These are phyloP conservation scores for Mycena venus DNA, from an alignment of 768 basidiomycete genomes.

Conservation along the genomic window DNA sequence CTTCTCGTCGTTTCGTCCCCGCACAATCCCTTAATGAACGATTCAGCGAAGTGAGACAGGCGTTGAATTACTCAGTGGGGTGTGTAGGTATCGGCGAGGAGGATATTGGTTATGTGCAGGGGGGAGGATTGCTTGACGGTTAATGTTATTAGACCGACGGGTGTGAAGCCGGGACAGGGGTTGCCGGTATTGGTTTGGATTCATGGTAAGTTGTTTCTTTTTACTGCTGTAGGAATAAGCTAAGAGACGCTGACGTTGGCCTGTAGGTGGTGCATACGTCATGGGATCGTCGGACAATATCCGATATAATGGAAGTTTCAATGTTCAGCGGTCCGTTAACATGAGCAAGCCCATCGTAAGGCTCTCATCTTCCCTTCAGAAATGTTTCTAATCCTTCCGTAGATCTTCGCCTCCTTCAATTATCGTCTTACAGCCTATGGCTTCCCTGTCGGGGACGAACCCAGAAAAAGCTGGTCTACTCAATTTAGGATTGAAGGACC, in stretches of 20 bases:
- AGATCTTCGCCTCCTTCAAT: conserved; percentile 26
- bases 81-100: conserved; percentile 24
- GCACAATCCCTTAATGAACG: conserved; percentile 22
- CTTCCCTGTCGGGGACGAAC: conserved; percentile 25
- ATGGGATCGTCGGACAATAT: conserved; percentile 28
- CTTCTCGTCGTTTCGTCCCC: conserved; percentile 26
- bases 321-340: conserved; percentile 25
- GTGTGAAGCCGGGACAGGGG: conserved; percentile 26
- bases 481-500: conserved; percentile 29
- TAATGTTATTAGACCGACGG: conserved; percentile 25
- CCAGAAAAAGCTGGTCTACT: conserved; percentile 26
- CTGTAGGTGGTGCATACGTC: conserved; percentile 20
- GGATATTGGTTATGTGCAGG: conserved; percentile 24
- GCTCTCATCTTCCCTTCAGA: conserved; percentile 18
- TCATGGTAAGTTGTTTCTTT: conserved; percentile 22
- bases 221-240: conserved; percentile 21
- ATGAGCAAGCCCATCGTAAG: conserved; percentile 26
- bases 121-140: conserved; percentile 25
- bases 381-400: conserved; percentile 19
- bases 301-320: conserved; percentile 29
- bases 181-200: conserved; percentile 27
- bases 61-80: conserved; percentile 25
- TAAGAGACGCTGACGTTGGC: conserved; percentile 22
- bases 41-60: conserved; percentile 25
- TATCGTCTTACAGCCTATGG: conserved; percentile 29